Evolutionary conservation across 2,329 filamentous ascomycete genomes (phyloP).

Genomic region (Plectosphaerella cucumerina): DNA sequence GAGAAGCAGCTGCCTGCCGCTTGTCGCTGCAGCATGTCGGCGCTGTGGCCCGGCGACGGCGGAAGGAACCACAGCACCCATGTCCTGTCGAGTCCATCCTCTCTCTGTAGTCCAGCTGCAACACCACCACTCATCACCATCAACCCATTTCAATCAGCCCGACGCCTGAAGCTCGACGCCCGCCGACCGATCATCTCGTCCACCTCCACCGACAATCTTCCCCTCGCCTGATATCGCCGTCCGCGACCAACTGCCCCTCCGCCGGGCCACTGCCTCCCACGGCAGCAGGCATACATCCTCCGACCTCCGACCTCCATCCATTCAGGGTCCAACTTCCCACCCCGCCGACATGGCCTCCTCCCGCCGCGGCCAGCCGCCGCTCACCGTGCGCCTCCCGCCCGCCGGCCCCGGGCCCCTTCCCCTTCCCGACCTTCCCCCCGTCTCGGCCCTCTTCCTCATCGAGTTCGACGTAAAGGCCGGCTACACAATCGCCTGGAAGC

Average conservation of each 20-base stretch:
- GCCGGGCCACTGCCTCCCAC: too few relatives aligned
- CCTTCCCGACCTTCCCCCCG: constrained; percentile 48
- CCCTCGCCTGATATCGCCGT: too few relatives aligned
- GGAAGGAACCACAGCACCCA: too few relatives aligned
- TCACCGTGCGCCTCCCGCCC: constrained; percentile 30
- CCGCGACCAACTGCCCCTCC: too few relatives aligned
- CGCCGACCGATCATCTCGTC: not conserved
- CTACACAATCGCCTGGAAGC: constrained; percentile 89
- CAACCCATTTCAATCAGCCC: not conserved
- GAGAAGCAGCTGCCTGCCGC: too few relatives aligned
- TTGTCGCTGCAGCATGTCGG: too few relatives aligned
- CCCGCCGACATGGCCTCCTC: constrained; percentile 16
- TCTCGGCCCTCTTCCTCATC: constrained; percentile 82
- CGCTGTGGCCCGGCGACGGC: too few relatives aligned
- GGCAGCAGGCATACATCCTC: too few relatives aligned
- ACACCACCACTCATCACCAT: too few relatives aligned
- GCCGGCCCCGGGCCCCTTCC: constrained; percentile 24
- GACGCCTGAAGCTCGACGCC: not conserved
- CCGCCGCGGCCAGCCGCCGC: constrained; percentile 32
- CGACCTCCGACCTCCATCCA: not conserved
- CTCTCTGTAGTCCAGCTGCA: too few relatives aligned
- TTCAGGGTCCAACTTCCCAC: not conserved
- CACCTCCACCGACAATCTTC: not conserved
- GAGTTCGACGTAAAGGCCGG: constrained; percentile 90
- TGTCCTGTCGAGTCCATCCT: too few relatives aligned